A percentile compares a stretch with the other conserved stretches of the same genome.
These are phyloP conservation scores for Paratinospora sagittata DNA, from an alignment of 164 flowering plant species.

Conservation along the genomic window DNA sequence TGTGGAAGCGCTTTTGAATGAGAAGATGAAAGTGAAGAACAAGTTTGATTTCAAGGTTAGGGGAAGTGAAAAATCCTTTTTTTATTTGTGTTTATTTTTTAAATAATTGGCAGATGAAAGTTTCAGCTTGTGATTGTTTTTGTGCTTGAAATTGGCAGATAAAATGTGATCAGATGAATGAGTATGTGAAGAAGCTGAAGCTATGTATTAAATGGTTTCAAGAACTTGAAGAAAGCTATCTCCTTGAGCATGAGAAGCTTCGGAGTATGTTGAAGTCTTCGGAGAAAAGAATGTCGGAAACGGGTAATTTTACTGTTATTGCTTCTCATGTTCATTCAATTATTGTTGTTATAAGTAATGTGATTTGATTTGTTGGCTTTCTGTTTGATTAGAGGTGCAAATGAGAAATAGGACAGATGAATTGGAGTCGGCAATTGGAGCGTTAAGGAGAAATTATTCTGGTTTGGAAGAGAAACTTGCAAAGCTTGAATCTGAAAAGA, in stretches of 20 bases:
- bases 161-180: conserved; percentile 60
- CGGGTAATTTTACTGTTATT: conserved; percentile 34
- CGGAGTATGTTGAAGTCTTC: conserved; percentile 29
- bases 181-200: conserved; percentile 55
- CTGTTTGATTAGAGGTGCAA: conserved; percentile 31
- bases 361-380: neutral
- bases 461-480: conserved; percentile 40
- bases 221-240: conserved; percentile 41
- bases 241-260: conserved; percentile 48
- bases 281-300: conserved; percentile 41
- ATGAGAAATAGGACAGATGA: conserved; percentile 61
- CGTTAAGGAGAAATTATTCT: conserved; percentile 36
- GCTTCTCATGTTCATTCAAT: neutral
- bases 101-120: neutral
- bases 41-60: conserved; percentile 72
- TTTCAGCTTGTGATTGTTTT: neutral
- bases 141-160: conserved; percentile 35
- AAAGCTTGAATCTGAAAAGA: conserved; percentile 58
- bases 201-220: conserved; percentile 72
- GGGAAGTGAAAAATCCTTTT: neutral
- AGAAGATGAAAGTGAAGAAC: conserved; percentile 64
- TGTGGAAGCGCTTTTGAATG: conserved; percentile 67
- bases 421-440: conserved; percentile 38
- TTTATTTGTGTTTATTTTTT: conserved; percentile 5
- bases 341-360: neutral